Base-by-base conservation (phyloP, 805 yeast species). In the Maudiozyma turicensis region DNA sequence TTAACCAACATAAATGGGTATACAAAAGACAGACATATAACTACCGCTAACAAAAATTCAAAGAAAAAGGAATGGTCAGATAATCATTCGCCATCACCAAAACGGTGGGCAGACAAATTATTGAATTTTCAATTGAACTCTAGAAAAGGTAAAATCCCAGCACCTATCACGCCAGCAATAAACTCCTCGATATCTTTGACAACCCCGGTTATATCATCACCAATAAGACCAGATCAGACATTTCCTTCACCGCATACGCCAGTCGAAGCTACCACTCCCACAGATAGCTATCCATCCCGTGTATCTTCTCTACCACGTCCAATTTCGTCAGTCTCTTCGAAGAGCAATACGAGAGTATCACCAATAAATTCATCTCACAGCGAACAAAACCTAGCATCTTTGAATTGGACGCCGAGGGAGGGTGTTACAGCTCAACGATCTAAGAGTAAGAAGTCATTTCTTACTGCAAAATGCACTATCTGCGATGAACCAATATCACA, bases 401-500 rank as follows among this genome's bases (percentile, higher is more conserved):
- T 47, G 48, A 20, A 35, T 5, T 11, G n/a, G 4, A 9, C 8
- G 8, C 38, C 15, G 14, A 5, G 8, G 14, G 38, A 35, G n/a
- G 15, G 8, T 1, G 13, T 35, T 14, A 35, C 26, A 20, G 26
- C 2, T 20, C 26, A 35, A 11, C 38, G 28, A 13, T n/a, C 47
- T 8, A 38, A 44, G 8, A 44, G 41, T 10, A 64, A 58, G 44
- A 65, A 60, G 47, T 61, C 65, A 2, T 61, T 60, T 28, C 44
- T 59, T 6, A 56, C 58, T 32, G 61, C 52, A 37, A 47, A 52
- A 11, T 67, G 71, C 43, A 58, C 67, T 10, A 50, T 81, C 13
- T 82, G 88, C 58, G 73, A 73, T 6, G 80, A 81, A 46, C 67
- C 72, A 2, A 60, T 80, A 5, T 68, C 70, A 14, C 69, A 72